phyloP scores from a whole-genome alignment of 352 stramenopile species.

The Phytopythium mirpurense region DNA sequence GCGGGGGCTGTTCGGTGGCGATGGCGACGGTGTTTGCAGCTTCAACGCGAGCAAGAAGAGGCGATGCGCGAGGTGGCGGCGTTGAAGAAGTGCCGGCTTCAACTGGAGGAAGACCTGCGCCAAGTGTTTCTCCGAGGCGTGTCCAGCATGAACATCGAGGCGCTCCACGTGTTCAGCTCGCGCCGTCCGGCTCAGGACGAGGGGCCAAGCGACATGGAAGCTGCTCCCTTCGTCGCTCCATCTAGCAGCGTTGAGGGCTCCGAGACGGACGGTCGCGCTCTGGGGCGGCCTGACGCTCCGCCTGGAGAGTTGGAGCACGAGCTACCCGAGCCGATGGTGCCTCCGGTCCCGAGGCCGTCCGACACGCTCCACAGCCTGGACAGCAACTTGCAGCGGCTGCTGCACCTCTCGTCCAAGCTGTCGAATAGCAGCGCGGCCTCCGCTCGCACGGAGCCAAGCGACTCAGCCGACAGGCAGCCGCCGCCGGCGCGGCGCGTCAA shows the following conservation, averaged over 20 bases:
- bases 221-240: no score
- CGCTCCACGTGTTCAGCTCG: slow-evolving; percentile 46
- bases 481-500: neutral
- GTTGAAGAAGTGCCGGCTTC: slow-evolving; percentile 34
- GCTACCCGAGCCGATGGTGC: neutral
- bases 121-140: slow-evolving; percentile 65
- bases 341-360: neutral
- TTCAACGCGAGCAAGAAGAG: slow-evolving; percentile 38
- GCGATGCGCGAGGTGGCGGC: slow-evolving; percentile 23
- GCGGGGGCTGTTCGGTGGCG: no score
- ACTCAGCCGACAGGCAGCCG: neutral
- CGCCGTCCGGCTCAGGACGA: slow-evolving; percentile 1
- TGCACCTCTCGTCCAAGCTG: slow-evolving; percentile 3
- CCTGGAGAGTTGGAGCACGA: neutral
- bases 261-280: neutral
- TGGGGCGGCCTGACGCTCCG: neutral
- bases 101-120: slow-evolving; percentile 56
- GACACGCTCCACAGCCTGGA: slow-evolving; percentile 6
- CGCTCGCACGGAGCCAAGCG: slow-evolving; percentile 1
- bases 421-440: neutral
- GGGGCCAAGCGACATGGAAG: neutral
- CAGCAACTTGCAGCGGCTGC: slow-evolving; percentile 5
- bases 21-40: no score
- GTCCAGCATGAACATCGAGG: slow-evolving; percentile 79
- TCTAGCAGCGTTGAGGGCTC: neutral